Evolutionary conservation across 2,329 filamentous ascomycete species (phyloP).

Genomic region (Chaetomiaceae sp.): DNA sequence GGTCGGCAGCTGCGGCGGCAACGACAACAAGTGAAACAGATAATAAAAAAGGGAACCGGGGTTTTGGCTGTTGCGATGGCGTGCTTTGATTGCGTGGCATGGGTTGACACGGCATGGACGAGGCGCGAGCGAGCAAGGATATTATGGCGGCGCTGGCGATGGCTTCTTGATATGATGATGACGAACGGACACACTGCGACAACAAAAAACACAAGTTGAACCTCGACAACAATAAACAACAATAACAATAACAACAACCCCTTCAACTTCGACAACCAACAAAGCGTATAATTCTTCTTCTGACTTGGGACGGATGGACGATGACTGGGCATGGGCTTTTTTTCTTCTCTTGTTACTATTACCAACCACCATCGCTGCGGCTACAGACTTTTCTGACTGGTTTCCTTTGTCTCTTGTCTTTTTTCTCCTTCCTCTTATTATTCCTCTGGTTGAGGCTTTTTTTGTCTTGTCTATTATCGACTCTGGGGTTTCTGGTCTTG

Average conservation of each 20-base stretch:
- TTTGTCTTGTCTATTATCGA: background rate
- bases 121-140: background rate
- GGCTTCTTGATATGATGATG: slow-evolving; percentile 4
- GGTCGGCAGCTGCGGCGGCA: too few species aligned
- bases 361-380: background rate
- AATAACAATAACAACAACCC: background rate
- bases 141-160: slow-evolving; percentile 1
- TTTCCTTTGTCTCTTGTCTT: slow-evolving; percentile 2
- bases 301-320: background rate
- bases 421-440: too few species aligned
- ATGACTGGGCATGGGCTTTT: slow-evolving; percentile 4
- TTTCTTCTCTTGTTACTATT: too few species aligned
- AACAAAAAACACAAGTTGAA: background rate
- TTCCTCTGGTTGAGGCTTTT: background rate
- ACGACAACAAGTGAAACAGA: background rate
- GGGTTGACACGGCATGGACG: background rate
- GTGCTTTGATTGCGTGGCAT: background rate
- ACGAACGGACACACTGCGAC: slow-evolving; percentile 1
- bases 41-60: background rate
- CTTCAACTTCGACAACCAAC: too few species aligned
- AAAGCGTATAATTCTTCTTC: too few species aligned
- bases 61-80: background rate
- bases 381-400: background rate
- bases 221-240: background rate
- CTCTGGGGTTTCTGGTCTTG: too few species aligned